Evolutionary conservation across 2,329 filamentous ascomycete genomes (phyloP).

Genomic region (Colletotrichum spaethianum): DNA sequence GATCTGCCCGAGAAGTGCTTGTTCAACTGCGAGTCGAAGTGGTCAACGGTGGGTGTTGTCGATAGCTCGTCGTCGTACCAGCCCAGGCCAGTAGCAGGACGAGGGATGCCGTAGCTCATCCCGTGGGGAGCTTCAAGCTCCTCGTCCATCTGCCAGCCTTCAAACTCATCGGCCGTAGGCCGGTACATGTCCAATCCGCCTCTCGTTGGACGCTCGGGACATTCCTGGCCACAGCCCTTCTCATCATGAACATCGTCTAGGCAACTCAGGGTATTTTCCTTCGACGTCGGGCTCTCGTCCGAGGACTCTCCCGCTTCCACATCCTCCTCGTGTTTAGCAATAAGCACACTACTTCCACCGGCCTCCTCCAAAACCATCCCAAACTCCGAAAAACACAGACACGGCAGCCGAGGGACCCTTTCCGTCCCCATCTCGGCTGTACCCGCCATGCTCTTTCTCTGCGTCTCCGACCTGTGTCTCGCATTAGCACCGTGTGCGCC

Average conservation of each 20-base stretch:
- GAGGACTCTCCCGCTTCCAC: not conserved
- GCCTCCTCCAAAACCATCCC: not conserved
- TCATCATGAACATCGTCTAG: not conserved
- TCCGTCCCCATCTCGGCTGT: not conserved
- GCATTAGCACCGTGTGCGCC: not conserved
- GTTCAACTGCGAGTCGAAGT: not conserved
- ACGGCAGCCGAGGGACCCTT: not conserved
- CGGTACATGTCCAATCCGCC: not conserved
- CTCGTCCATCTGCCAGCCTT: not conserved
- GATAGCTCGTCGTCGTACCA: conserved; percentile 9
- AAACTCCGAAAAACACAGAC: not conserved
- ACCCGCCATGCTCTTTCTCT: not conserved
- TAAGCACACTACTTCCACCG: not conserved
- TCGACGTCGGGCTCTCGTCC: not conserved
- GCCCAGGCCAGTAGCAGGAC: conserved; percentile 8
- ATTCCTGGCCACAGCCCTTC: not conserved
- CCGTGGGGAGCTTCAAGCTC: not conserved
- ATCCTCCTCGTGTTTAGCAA: not conserved
- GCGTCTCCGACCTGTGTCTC: not conserved
- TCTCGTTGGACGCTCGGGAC: not conserved
- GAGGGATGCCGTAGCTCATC: not conserved
- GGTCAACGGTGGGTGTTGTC: not conserved
- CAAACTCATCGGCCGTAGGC: not conserved
- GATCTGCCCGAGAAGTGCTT: not conserved
- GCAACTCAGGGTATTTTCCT: not conserved